Evolutionary conservation across 257 asterid genomes (phyloP).

Genomic region (Solanum habrochaites): DNA sequence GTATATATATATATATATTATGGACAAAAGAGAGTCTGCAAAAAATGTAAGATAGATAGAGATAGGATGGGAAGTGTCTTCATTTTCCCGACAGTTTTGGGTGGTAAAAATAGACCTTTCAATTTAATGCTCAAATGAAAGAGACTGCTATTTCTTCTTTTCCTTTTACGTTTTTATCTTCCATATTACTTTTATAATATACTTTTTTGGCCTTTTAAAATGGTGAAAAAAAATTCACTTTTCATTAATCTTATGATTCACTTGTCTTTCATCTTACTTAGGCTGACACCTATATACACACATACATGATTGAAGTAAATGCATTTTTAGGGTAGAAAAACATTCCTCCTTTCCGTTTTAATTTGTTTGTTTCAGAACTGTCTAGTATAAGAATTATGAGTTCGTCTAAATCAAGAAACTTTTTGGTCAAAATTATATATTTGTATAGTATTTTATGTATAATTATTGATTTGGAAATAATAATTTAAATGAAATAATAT

Average conservation of each 20-base stretch:
- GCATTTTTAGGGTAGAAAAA: neutral
- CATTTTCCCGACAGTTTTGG: neutral
- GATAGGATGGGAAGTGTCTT: neutral
- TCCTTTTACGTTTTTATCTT: neutral
- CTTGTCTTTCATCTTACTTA: neutral
- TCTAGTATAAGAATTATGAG: neutral
- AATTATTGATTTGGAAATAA: no score
- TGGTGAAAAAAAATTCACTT: neutral
- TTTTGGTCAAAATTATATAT: neutral
- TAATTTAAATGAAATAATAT: no score
- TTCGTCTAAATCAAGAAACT: neutral
- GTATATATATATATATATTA: no score
- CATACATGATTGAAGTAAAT: neutral
- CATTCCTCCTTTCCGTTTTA: no score
- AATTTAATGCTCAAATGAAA: constrained; percentile 1
- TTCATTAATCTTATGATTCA: neutral
- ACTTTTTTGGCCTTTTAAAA: neutral
- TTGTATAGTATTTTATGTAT: no score
- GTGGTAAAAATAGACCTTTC: constrained; percentile 18
- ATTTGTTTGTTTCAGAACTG: neutral
- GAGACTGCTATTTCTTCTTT: constrained; percentile 1
- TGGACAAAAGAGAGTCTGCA: neutral
- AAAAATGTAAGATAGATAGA: neutral
- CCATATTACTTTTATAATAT: neutral
- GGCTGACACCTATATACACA: neutral